Evolutionary conservation across 2,329 filamentous ascomycete species (phyloP).

Genomic region (Ascosphaera apis): DNA sequence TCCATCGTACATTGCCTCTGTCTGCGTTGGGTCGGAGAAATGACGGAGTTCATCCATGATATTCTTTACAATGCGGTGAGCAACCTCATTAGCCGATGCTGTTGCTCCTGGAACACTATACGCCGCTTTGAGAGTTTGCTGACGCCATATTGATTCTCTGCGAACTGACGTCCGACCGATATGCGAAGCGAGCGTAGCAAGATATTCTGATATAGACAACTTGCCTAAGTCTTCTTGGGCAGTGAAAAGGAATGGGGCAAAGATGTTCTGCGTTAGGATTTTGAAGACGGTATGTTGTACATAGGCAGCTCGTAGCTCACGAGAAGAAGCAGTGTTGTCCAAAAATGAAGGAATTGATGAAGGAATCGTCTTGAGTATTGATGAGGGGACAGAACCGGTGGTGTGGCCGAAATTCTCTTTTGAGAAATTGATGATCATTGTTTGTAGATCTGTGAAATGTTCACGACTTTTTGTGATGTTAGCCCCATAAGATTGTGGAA

Average conservation of each 20-base stretch:
- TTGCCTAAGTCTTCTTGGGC: constrained; percentile 17
- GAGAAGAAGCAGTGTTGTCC: constrained; percentile 27
- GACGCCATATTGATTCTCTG: constrained; percentile 34
- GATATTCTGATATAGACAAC: constrained; percentile 15
- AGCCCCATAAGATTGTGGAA: not conserved
- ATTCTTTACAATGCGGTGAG: constrained; percentile 32
- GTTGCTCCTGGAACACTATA: constrained; percentile 34
- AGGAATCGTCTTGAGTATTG: constrained; percentile 28
- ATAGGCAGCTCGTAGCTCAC: constrained; percentile 30
- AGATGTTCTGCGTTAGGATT: constrained; percentile 31
- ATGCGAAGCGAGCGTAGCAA: constrained; percentile 31
- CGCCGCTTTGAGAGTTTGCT: constrained; percentile 33
- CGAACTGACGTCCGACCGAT: constrained; percentile 32
- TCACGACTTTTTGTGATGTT: constrained; percentile 21
- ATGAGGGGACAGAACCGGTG: constrained; percentile 26
- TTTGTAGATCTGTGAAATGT: constrained; percentile 28
- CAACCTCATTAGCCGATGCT: constrained; percentile 31
- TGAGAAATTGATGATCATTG: constrained; percentile 28
- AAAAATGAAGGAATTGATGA: constrained; percentile 30
- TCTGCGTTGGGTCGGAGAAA: constrained; percentile 27
- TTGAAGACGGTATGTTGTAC: constrained; percentile 32
- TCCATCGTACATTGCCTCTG: constrained; percentile 27
- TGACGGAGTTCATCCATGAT: constrained; percentile 31
- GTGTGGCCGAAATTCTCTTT: constrained; percentile 29
- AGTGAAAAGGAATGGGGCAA: constrained; percentile 35